These are phyloP conservation scores for Ilyonectria mors-panacis DNA, from an alignment of 2,329 filamentous ascomycete genomes.

Conservation along the genomic window DNA sequence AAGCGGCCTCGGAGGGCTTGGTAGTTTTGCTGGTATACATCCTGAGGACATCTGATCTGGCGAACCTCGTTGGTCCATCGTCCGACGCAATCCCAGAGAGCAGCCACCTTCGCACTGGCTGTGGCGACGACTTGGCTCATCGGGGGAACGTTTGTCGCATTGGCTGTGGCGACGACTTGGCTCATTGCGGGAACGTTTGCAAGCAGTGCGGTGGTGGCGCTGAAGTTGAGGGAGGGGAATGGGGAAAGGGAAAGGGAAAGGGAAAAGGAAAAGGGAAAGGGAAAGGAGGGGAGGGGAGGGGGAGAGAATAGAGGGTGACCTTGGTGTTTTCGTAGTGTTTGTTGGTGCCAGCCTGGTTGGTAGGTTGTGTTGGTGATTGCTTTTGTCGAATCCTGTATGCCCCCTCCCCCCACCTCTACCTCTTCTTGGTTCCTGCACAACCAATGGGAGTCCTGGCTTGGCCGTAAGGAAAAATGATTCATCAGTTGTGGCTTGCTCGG, in stretches of 20 bases:
- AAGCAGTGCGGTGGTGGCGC: neutral
- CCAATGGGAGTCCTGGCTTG: neutral
- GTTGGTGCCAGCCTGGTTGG: neutral
- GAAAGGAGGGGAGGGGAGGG: neutral
- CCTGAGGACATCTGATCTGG: neutral
- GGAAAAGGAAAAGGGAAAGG: neutral
- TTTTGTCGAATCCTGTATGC: neutral
- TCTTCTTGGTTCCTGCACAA: neutral
- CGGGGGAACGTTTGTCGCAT: neutral
- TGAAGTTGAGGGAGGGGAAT: neutral
- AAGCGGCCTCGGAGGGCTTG: neutral
- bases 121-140: neutral
- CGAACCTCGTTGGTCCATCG: neutral
- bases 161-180: neutral
- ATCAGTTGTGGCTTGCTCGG: slow-evolving; percentile 1
- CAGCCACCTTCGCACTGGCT: neutral
- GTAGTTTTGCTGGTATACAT: neutral
- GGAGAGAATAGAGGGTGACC: neutral
- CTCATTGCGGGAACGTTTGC: neutral
- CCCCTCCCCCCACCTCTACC: too few species aligned
- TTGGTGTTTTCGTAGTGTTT: neutral
- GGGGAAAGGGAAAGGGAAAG: neutral
- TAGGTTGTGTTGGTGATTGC: neutral
- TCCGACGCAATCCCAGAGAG: neutral
- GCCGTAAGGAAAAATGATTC: neutral